These are phyloP conservation scores for Botrytis paeoniae DNA, from an alignment of 2,329 filamentous ascomycete genomes.

Conservation along the genomic window DNA sequence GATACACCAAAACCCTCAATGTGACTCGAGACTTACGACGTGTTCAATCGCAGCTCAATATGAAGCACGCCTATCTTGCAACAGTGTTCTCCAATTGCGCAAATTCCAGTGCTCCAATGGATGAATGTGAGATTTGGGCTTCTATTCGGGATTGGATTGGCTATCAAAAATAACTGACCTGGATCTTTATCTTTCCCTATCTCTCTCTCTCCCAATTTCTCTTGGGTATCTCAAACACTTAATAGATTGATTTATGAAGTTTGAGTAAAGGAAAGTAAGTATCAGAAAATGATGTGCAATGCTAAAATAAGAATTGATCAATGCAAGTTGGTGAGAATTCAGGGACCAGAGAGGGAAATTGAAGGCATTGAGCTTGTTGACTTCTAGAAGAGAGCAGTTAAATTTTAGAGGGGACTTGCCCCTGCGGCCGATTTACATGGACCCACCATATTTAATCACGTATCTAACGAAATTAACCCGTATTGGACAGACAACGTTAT, in stretches of 20 bases:
- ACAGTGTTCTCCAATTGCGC: background rate
- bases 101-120: background rate
- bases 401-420: constrained; percentile 21
- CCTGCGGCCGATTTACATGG: constrained; percentile 18
- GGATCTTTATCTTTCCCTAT: constrained; percentile 1
- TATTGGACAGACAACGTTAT: constrained; percentile 5
- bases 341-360: background rate
- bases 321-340: constrained; percentile 9
- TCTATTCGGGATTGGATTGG: background rate
- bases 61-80: background rate
- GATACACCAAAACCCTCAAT: constrained; percentile 9
- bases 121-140: constrained; percentile 13
- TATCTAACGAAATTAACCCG: constrained; percentile 17
- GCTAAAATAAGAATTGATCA: constrained; percentile 11
- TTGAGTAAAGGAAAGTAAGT: constrained; percentile 4
- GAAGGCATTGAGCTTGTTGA: constrained; percentile 18
- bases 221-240: constrained; percentile 4
- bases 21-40: constrained; percentile 19
- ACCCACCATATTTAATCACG: constrained; percentile 1
- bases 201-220: background rate
- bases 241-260: constrained; percentile 4
- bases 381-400: constrained; percentile 13
- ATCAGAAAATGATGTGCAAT: constrained; percentile 16
- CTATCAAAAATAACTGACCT: constrained; percentile 13
- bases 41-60: constrained; percentile 14